Evolutionary conservation across 225 moss, liverwort and hornwort species (phyloP).

Genomic region (Takakia lepidozioides): DNA sequence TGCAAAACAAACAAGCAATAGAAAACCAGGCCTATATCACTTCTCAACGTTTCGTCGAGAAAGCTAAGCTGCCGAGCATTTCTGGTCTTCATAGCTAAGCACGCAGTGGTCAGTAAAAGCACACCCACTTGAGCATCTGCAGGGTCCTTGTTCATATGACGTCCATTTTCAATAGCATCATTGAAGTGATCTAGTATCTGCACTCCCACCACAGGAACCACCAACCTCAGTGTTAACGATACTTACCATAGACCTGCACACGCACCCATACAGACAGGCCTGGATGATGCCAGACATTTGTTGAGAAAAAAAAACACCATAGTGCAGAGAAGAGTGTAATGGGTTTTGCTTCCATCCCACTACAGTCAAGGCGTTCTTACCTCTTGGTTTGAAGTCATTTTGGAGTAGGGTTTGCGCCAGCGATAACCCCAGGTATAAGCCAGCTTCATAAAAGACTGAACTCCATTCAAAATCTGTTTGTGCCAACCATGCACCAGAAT

Average conservation of each 20-base stretch:
- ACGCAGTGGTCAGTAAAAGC: background rate
- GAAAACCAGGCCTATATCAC: too few species aligned
- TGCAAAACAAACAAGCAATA: too few species aligned
- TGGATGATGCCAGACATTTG: too few species aligned
- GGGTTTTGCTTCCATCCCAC: slow-evolving; percentile 36
- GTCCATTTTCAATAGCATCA: slow-evolving; percentile 40
- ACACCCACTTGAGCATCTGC: slow-evolving; percentile 36
- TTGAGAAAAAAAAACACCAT: too few species aligned
- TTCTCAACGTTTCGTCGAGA: too few species aligned
- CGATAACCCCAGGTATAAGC: slow-evolving; percentile 89
- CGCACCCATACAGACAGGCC: too few species aligned
- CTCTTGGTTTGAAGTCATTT: slow-evolving; percentile 42
- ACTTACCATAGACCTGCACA: too few species aligned
- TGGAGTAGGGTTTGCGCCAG: slow-evolving; percentile 71
- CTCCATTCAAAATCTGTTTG: slow-evolving; percentile 61
- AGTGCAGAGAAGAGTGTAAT: too few species aligned
- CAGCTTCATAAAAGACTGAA: slow-evolving; percentile 23
- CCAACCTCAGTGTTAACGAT: too few species aligned
- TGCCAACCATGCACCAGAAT: background rate
- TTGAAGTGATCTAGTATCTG: slow-evolving; percentile 81
- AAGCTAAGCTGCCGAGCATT: too few species aligned
- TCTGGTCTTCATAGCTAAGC: background rate
- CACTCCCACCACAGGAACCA: background rate
- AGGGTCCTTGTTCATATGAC: slow-evolving; percentile 39
- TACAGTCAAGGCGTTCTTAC: slow-evolving; percentile 15